Evolutionary conservation across 257 asterid genomes (phyloP).

Genomic region (Ophiorrhiza pumila): DNA sequence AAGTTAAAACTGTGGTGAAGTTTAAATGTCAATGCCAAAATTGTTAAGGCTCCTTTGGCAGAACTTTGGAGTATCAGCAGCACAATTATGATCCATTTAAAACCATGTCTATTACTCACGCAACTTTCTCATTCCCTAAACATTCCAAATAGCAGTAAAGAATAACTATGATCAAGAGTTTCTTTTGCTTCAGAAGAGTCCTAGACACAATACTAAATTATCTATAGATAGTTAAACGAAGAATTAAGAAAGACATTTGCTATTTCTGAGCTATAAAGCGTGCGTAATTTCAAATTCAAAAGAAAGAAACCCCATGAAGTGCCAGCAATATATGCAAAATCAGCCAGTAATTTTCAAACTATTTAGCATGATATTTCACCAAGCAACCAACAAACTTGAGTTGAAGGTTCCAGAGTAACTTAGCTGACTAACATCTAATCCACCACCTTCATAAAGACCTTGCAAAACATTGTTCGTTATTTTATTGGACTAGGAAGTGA

Average conservation of each 20-base stretch:
- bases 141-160: neutral
- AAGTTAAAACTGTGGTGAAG: neutral
- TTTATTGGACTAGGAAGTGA: conserved; percentile 16
- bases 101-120: neutral
- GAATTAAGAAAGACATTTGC: neutral
- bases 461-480: conserved; percentile 31
- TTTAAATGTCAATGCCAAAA: neutral
- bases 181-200: neutral
- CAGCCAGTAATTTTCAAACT: neutral
- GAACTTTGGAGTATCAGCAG: neutral
- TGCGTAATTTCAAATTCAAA: neutral
- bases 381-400: conserved; percentile 51
- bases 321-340: neutral
- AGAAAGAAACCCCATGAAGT: neutral
- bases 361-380: neutral
- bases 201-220: neutral
- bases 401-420: conserved; percentile 52
- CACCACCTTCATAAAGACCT: conserved; percentile 50
- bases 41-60: neutral
- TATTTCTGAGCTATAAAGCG: neutral
- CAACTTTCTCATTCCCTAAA: neutral
- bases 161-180: neutral
- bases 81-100: neutral
- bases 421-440: conserved; percentile 58
- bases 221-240: neutral